A percentile compares a stretch with the other conserved stretches of the same genome.
phyloP scores from a whole-genome alignment of 805 yeast species.

The Sugiyamaella lignohabitans region DNA sequence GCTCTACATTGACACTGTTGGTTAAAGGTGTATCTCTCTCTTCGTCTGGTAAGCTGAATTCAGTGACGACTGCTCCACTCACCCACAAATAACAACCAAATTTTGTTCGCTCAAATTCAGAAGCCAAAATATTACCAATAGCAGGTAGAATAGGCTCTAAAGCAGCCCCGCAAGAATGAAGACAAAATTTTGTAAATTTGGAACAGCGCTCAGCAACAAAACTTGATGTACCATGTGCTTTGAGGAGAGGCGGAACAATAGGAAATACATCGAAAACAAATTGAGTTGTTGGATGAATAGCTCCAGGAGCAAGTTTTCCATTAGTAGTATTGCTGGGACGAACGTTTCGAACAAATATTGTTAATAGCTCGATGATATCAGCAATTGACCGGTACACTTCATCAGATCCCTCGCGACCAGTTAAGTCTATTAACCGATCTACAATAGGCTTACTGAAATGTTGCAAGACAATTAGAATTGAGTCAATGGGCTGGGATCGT shows the following conservation, averaged over 20 bases:
- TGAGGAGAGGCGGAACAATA: conserved; percentile 41
- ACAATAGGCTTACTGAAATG: conserved; percentile 66
- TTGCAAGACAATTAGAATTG: conserved; percentile 46
- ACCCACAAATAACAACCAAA: conserved; percentile 88
- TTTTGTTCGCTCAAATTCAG: conserved; percentile 62
- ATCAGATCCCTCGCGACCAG: conserved; percentile 13
- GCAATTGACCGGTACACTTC: conserved; percentile 45
- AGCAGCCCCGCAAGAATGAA: conserved; percentile 55
- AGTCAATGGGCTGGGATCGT: conserved; percentile 45
- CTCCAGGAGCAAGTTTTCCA: conserved; percentile 11
- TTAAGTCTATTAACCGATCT: conserved; percentile 26
- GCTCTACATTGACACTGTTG: conserved; percentile 21
- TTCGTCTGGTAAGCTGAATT: conserved; percentile 44
- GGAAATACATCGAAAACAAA: conserved; percentile 57
- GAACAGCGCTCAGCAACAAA: conserved; percentile 68
- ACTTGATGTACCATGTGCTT: conserved; percentile 50
- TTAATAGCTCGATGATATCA: conserved; percentile 65
- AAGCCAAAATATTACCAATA: conserved; percentile 58
- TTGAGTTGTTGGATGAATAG: conserved; percentile 45
- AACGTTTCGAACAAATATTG: conserved; percentile 53
- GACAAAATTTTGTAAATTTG: conserved; percentile 58
- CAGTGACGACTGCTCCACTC: conserved; percentile 67
- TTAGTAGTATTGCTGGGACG: conserved; percentile 29
- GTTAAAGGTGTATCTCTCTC: conserved; percentile 38
- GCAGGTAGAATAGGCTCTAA: conserved; percentile 54